Conservation (phyloP, 2,329 filamentous ascomycete genomes). For the Cladophialophora yegresii region DNA sequence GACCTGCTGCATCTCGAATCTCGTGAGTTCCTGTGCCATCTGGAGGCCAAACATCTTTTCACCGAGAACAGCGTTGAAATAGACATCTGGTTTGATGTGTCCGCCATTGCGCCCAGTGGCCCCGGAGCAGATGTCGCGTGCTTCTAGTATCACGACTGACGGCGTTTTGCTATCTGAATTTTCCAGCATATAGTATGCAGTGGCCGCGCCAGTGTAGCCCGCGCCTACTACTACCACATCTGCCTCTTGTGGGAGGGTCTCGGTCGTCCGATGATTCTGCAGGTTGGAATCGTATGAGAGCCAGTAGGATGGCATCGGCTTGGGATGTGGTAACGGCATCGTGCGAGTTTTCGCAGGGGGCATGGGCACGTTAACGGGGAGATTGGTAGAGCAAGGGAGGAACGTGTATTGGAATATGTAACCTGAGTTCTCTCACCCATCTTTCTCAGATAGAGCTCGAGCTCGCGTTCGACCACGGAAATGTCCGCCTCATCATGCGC, state of each 20-base stretch:
- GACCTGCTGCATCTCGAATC: conserved; percentile 48
- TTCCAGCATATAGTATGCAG: conserved; percentile 48
- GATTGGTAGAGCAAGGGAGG: background rate
- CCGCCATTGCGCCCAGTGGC: conserved; percentile 52
- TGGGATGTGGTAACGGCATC: conserved; percentile 21
- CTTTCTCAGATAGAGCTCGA: background rate
- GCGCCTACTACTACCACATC: conserved; percentile 54
- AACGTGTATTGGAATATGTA: background rate
- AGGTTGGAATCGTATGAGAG: conserved; percentile 24
- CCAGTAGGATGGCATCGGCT: conserved; percentile 30
- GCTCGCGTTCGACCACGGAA: background rate
- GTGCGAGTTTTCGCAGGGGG: background rate
- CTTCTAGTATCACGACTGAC: conserved; percentile 47
- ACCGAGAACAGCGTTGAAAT: conserved; percentile 42
- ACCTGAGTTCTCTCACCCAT: background rate
- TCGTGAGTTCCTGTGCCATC: conserved; percentile 44
- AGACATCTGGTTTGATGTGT: conserved; percentile 49
- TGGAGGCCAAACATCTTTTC: conserved; percentile 42
- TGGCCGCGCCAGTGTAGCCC: conserved; percentile 51
- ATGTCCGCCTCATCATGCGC: background rate
- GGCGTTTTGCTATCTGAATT: conserved; percentile 31
- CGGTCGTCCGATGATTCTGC: conserved; percentile 25
- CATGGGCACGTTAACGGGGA: background rate
- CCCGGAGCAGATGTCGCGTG: conserved; percentile 47
- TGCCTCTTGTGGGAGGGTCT: conserved; percentile 42